Conservation (phyloP, 1,284 basidiomycete species). For the Naganishia sp. region DNA sequence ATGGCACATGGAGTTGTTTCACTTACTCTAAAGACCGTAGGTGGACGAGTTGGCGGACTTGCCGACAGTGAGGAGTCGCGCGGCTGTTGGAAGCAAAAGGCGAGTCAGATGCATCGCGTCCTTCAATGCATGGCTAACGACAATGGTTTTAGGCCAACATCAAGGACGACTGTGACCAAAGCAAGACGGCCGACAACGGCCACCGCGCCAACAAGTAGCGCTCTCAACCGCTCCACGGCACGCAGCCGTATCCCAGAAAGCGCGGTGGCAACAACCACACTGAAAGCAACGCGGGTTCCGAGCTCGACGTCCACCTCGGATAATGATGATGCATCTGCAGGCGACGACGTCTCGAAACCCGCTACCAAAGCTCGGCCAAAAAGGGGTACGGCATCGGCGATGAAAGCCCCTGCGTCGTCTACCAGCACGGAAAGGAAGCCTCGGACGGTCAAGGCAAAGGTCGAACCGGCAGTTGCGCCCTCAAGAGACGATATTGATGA, state of each 20-base stretch:
- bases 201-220: background rate
- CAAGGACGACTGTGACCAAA: slow-evolving; percentile 9
- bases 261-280: background rate
- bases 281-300: background rate
- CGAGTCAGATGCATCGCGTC: background rate
- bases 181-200: slow-evolving; percentile 5
- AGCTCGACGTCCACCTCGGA: background rate
- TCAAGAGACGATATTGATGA: slow-evolving; percentile 1
- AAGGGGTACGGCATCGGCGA: slow-evolving; percentile 6
- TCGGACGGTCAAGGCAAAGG: slow-evolving; percentile 6
- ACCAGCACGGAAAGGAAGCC: background rate
- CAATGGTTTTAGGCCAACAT: slow-evolving; percentile 1
- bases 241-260: slow-evolving; percentile 19
- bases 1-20: too few species aligned
- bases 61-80: slow-evolving; percentile 17
- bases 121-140: background rate
- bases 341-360: background rate
- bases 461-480: background rate
- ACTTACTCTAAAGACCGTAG: background rate
- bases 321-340: background rate
- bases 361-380: slow-evolving; percentile 1
- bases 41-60: slow-evolving; percentile 20
- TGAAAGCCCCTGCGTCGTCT: background rate
- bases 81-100: slow-evolving; percentile 15
- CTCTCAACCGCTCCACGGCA: background rate